phyloP scores from a whole-genome alignment of 768 basidiomycete species.

The Tulasnella sp. region DNA sequence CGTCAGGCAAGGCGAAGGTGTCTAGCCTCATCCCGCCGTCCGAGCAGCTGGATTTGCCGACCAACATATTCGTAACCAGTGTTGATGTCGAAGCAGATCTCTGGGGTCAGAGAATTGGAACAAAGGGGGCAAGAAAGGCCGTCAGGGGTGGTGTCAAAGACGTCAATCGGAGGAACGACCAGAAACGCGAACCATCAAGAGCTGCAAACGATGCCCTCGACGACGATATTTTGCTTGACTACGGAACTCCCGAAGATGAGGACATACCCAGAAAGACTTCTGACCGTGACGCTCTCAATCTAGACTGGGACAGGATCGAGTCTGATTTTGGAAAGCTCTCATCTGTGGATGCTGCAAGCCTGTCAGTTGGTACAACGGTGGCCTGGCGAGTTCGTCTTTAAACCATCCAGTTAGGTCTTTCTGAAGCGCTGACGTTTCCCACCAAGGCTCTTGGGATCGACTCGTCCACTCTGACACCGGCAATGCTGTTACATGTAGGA shows the following conservation, averaged over 20 bases:
- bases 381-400: conserved; percentile 8
- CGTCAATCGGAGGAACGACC: background rate
- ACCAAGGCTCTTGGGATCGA: conserved; percentile 16
- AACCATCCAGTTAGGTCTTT: background rate
- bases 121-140: background rate
- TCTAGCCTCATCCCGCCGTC: conserved; percentile 15
- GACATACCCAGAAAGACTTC: background rate
- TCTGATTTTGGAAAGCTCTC: background rate
- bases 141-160: background rate
- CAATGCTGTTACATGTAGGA: conserved; percentile 3
- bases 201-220: background rate
- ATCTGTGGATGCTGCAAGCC: background rate
- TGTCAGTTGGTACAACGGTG: background rate
- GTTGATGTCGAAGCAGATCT: conserved; percentile 25
- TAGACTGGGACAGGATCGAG: background rate
- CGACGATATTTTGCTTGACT: background rate
- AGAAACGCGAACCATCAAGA: background rate
- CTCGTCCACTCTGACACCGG: conserved; percentile 10
- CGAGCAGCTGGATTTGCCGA: conserved; percentile 14
- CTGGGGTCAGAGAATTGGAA: conserved; percentile 19
- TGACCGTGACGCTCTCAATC: background rate
- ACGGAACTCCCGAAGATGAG: background rate
- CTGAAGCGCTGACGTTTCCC: background rate
- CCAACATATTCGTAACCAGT: conserved; percentile 24
- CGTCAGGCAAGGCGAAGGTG: background rate